phyloP scores from a whole-genome alignment of 2,329 filamentous ascomycete species.

The Aureobasidium pullulans region DNA sequence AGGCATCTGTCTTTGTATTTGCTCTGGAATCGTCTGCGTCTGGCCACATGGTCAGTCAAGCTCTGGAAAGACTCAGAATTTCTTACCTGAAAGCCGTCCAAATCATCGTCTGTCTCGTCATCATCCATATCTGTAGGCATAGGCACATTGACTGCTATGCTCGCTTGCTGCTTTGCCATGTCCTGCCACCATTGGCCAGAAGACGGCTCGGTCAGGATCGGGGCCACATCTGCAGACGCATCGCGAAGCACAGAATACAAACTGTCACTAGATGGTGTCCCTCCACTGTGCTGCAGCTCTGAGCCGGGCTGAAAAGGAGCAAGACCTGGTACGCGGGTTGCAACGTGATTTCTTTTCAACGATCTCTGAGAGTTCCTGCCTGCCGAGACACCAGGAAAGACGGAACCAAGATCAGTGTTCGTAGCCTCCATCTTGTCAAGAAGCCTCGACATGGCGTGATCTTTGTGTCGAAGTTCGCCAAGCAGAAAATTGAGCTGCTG shows the following conservation, averaged over 20 bases:
- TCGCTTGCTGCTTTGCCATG: background rate
- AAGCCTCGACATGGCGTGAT: constrained; percentile 50
- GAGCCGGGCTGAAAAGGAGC: constrained; percentile 20
- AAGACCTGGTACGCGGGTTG: constrained; percentile 47
- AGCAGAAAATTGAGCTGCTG: constrained; percentile 43
- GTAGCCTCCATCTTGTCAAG: constrained; percentile 52
- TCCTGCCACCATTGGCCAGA: background rate
- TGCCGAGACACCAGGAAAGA: constrained; percentile 49
- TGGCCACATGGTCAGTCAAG: background rate
- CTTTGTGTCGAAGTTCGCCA: constrained; percentile 47
- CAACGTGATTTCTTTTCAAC: constrained; percentile 44
- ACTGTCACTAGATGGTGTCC: background rate
- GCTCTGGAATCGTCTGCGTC: constrained; percentile 10
- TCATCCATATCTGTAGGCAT: background rate
- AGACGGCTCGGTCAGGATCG: background rate
- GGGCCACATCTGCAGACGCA: background rate
- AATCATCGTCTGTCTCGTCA: constrained; percentile 7
- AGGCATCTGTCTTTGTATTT: constrained; percentile 3
- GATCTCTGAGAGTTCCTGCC: constrained; percentile 37
- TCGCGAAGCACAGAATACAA: background rate
- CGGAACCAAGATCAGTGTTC: constrained; percentile 47
- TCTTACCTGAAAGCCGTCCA: constrained; percentile 6
- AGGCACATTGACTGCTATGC: background rate
- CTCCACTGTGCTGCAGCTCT: background rate
- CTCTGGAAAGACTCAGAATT: no score